These are phyloP conservation scores for Kalanchoe fedtschenkoi DNA, from an alignment of 164 flowering plant genomes.

Conservation along the genomic window DNA sequence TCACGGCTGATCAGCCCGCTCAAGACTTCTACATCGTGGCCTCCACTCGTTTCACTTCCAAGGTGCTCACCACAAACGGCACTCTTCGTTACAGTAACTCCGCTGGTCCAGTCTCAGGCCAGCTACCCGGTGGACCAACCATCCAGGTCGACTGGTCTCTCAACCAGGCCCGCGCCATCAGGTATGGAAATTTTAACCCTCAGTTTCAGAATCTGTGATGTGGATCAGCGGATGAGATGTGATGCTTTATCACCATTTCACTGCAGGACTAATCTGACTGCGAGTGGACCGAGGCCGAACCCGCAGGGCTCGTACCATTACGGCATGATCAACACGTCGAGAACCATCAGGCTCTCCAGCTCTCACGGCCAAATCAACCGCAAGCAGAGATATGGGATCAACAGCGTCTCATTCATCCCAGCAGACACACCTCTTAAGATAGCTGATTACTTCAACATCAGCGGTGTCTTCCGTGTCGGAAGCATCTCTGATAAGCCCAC, in stretches of 20 bases:
- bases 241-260: too few species aligned
- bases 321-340: too few species aligned
- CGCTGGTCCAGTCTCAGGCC: not conserved
- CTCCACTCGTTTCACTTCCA: not conserved
- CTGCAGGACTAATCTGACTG: too few species aligned
- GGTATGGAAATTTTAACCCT: too few species aligned
- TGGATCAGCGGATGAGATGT: too few species aligned
- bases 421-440: slow-evolving; percentile 80
- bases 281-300: too few species aligned
- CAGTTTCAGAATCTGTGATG: too few species aligned
- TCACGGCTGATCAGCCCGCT: slow-evolving; percentile 36
- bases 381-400: slow-evolving; percentile 67
- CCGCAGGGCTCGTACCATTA: too few species aligned
- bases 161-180: too few species aligned
- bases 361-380: slow-evolving; percentile 18
- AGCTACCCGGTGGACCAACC: not conserved
- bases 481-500: slow-evolving; percentile 52
- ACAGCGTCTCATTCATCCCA: slow-evolving; percentile 63
- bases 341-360: too few species aligned
- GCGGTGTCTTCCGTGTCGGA: slow-evolving; percentile 60
- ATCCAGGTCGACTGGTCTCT: not conserved
- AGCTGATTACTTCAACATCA: slow-evolving; percentile 66
- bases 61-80: not conserved
- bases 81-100: not conserved
- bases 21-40: slow-evolving; percentile 47